phyloP scores from a whole-genome alignment of 1,139 yeast genomes.

The Suhomyces guaymorum region DNA sequence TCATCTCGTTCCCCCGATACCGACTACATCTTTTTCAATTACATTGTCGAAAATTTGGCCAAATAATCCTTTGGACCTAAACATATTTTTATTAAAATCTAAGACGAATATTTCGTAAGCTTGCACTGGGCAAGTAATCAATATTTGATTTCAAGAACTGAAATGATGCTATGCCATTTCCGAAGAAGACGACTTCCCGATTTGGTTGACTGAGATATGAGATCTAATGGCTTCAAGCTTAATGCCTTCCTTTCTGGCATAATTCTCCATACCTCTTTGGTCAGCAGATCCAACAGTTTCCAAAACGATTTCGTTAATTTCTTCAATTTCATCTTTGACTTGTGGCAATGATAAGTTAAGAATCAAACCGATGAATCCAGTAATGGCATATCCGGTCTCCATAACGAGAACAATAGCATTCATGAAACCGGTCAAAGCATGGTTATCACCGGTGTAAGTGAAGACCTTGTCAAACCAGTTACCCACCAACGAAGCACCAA shows the following conservation, averaged over 20 bases:
- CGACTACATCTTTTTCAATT: no score
- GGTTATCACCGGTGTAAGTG: conserved; percentile 71
- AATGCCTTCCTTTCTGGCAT: conserved; percentile 38
- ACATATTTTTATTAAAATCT: no score
- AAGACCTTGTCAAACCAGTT: conserved; percentile 75
- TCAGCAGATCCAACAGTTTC: conserved; percentile 51
- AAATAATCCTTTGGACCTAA: no score
- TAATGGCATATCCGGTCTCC: conserved; percentile 85
- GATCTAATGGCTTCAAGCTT: conserved; percentile 30
- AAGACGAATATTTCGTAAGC: no score
- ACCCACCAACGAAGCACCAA: conserved; percentile 76
- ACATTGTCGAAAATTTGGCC: no score
- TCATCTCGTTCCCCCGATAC: no score
- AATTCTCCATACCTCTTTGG: conserved; percentile 39
- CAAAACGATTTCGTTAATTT: conserved; percentile 46
- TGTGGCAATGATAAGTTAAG: conserved; percentile 74
- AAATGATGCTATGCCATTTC: conserved; percentile 1
- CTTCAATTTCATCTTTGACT: conserved; percentile 63
- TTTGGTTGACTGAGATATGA: conserved; percentile 12
- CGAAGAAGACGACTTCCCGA: conserved; percentile 14
- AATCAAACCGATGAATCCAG: conserved; percentile 75
- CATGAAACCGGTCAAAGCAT: conserved; percentile 64
- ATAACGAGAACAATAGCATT: conserved; percentile 80
- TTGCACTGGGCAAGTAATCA: no score
- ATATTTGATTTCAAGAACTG: conserved; percentile 1